phyloP scores from a whole-genome alignment of 805 yeast genomes.

The Cyberlindnera amylophila region DNA sequence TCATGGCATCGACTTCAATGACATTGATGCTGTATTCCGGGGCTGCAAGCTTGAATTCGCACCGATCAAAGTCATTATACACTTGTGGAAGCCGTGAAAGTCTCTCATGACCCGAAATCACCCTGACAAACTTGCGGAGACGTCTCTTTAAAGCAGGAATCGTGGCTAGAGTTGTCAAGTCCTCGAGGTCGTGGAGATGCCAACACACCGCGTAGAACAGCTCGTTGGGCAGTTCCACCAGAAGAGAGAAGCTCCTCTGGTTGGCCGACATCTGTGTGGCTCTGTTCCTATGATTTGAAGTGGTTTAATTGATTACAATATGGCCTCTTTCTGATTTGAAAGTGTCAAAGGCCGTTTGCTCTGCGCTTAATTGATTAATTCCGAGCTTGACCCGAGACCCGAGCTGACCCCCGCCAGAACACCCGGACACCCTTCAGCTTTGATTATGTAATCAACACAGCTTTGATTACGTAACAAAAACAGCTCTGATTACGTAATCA shows the following conservation, averaged over 20 bases:
- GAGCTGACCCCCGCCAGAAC: too few relatives aligned
- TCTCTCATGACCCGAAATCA: conserved; percentile 1
- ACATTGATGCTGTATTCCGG: conserved; percentile 11
- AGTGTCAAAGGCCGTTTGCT: too few relatives aligned
- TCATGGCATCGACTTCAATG: conserved; percentile 7
- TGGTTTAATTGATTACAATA: too few relatives aligned
- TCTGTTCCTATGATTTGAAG: too few relatives aligned
- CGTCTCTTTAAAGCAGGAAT: conserved; percentile 4
- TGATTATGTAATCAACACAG: too few relatives aligned
- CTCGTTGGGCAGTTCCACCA: conserved; percentile 9
- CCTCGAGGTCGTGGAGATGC: conserved; percentile 5
- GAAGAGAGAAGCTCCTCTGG: neutral
- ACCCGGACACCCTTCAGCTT: too few relatives aligned
- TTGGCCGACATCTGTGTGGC: neutral
- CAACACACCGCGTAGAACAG: conserved; percentile 5
- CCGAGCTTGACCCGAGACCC: too few relatives aligned
- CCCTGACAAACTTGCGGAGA: conserved; percentile 3
- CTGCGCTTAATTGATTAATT: too few relatives aligned
- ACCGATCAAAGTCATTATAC: conserved; percentile 5
- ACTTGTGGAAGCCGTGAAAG: neutral
- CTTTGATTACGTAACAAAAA: too few relatives aligned
- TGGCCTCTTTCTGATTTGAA: too few relatives aligned
- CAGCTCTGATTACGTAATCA: too few relatives aligned
- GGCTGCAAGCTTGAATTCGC: neutral
- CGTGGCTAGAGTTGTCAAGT: conserved; percentile 3